Conservation (phyloP, 2,329 filamentous ascomycete species). For the Xylariomycetidae sp. region DNA sequence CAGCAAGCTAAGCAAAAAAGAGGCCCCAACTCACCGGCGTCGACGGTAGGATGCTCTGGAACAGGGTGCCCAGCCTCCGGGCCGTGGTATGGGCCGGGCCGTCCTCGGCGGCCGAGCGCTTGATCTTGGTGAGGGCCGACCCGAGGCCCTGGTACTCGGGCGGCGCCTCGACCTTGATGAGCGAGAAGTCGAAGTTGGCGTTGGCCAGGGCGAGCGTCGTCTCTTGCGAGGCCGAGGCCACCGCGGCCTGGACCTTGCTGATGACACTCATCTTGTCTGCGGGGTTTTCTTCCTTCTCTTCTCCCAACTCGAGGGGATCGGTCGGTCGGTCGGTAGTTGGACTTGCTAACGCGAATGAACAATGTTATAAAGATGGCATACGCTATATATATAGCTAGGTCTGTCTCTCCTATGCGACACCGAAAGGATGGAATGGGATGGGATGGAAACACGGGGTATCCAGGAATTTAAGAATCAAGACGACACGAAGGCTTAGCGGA, state of each 20-base stretch:
- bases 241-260: slow-evolving; percentile 4
- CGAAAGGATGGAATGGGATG: too few relatives aligned
- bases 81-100: slow-evolving; percentile 6
- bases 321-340: neutral
- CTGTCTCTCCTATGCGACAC: too few relatives aligned
- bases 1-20: neutral
- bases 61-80: slow-evolving; percentile 6
- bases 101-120: slow-evolving; percentile 5
- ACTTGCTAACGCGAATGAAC: neutral
- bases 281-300: neutral
- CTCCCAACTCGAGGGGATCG: neutral
- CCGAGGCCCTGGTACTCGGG: slow-evolving; percentile 6
- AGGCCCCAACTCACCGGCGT: slow-evolving; percentile 1
- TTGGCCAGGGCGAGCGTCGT: slow-evolving; percentile 9
- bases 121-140: slow-evolving; percentile 1
- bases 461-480: too few relatives aligned
- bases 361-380: too few relatives aligned
- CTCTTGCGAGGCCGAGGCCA: slow-evolving; percentile 6
- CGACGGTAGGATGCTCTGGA: slow-evolving; percentile 5
- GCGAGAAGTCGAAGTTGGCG: slow-evolving; percentile 11
- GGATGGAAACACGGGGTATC: too few relatives aligned
- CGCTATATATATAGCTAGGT: too few relatives aligned
- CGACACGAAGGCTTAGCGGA: too few relatives aligned
- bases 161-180: slow-evolving; percentile 7
- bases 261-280: slow-evolving; percentile 6